Evolutionary conservation across 768 basidiomycete species (phyloP).

Genomic region (Tylopilus balloui): DNA sequence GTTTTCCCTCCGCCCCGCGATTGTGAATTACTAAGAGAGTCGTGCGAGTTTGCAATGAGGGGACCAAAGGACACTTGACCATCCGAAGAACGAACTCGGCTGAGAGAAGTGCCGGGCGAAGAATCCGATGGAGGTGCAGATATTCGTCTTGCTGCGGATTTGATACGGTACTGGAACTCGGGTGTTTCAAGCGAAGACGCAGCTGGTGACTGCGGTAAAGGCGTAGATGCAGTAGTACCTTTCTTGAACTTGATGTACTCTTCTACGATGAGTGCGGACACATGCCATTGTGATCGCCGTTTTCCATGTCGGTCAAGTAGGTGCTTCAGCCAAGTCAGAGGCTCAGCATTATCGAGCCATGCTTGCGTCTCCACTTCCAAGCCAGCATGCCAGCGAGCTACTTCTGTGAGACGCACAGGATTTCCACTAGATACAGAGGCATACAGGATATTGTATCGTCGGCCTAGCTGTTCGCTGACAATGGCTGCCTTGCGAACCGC

Average conservation of each 20-base stretch:
- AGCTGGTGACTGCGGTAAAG: constrained; percentile 11
- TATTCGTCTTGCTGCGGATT: constrained; percentile 14
- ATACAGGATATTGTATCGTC: constrained; percentile 59
- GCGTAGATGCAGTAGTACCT: constrained; percentile 11
- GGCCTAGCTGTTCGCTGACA: constrained; percentile 57
- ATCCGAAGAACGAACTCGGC: constrained; percentile 40
- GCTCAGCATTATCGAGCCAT: constrained; percentile 62
- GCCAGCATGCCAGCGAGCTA: constrained; percentile 57
- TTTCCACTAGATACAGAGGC: constrained; percentile 31
- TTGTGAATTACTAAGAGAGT: constrained; percentile 45
- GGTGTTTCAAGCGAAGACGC: constrained; percentile 15
- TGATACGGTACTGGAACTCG: constrained; percentile 9
- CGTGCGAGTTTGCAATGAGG: constrained; percentile 41
- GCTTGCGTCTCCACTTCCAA: constrained; percentile 45
- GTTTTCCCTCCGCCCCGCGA: constrained; percentile 38
- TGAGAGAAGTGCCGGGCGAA: constrained; percentile 38
- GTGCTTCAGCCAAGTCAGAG: constrained; percentile 72
- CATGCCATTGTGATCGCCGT: constrained; percentile 51
- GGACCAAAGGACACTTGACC: constrained; percentile 59
- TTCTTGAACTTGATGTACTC: constrained; percentile 51
- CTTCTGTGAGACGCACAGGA: constrained; percentile 44
- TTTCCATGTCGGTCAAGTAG: constrained; percentile 44
- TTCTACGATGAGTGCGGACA: constrained; percentile 67
- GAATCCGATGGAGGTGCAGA: constrained; percentile 37
- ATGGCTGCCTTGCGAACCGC: constrained; percentile 63